Evolutionary conservation across 495 filamentous ascomycete species (phyloP), one percentile per base, ranked within the genome.

Genomic region (Geoglossum glabrum): DNA sequence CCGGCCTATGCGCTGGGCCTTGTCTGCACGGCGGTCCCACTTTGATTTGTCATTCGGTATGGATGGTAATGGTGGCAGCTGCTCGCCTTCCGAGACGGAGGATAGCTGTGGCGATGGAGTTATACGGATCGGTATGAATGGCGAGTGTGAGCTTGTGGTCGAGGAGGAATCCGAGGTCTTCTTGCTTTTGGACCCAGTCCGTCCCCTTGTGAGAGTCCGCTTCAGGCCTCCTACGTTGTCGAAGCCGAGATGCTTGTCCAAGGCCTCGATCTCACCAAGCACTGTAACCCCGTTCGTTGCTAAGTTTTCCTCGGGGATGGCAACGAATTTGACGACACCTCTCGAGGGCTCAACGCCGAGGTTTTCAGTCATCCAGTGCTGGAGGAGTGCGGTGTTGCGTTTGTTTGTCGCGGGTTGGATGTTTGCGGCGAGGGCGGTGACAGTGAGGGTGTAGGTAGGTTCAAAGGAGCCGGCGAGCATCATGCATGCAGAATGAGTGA

Each of bases 391-490:
- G 3, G 87, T 81, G 69, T 88, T 90, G 40, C 88, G 81, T 52
- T 85, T 85, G 68, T 95, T 96, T 38, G 79, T 87, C 3, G 83
- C 77, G 0, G 87, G 82, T 23, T 79, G 80, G 34, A 94, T 71
- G 55, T 85, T 72, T 1, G 70, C 74, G 0, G 83, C 76, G 17
- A 92, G 74, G 3, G 87, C 80, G 56, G 75, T 83, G 38, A 97
- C 79, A 56, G 85, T 86, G 61, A 95, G 69, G 47, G 82, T 74
- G 62, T 94, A 97, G 17, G 86, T 84, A 1, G 84, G 83, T n/a
- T 85, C 79, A 55, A 84, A 81, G 26, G 78, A 77, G 40, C 79
- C 84, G 4, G 79, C 86, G 60, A 89, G 83, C 40, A 85, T 67
- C 64, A 95, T 74, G 63, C 79, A 85, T n/a, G 76, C 73, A n/a